Base-by-base conservation (phyloP, 768 basidiomycete species). In the Gyrodon lividus region DNA sequence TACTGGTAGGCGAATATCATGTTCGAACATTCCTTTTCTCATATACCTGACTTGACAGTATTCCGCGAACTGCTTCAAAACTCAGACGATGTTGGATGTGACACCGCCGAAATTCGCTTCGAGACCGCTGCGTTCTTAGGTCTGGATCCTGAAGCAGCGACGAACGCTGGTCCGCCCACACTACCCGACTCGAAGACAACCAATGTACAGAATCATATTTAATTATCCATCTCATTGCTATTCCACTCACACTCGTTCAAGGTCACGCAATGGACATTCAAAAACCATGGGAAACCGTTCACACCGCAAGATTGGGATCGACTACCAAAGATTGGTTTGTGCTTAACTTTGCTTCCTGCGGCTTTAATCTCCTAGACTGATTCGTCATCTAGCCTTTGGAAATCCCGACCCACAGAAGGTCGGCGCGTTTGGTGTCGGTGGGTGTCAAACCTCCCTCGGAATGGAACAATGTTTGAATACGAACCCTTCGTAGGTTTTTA, bases 381-480 rank as follows among this genome's bases (percentile, higher is more conserved):
- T 19, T 22, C 14, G 48, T 2, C n/a, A 20, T 56, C 51, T 58
- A 84, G 95, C 94, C 9, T 88, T 92, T 60, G 94, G 95, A 0
- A 97, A 98, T 65, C 94, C 94, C 0, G 89, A 94, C 58, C 91
- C 95, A 67, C 84, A 88, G 68, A 94, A 93, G 74, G 93, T 98
- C 42, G 95, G 96, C 13, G 92, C 93, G n/a, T 92, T 92, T 59
- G 91, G 89, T 50, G 89, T 90, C n/a, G 87, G 86, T 81, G 52
- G 49, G 80, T 50, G 20, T 4, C 12, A 23, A 12, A 1, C 13
- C 8, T 19, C 10, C 31, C 23, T 6, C 20, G 14, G n/a, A 28
- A 9, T 14, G 41, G 28, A 26, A 26, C 10, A n/a, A 22, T 16
- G 14, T 23, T 19, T 43, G 30, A 17, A 31, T 47, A 20, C 28